Conservation (phyloP, 2,329 filamentous ascomycete genomes). For the Botrytis fabae region DNA sequence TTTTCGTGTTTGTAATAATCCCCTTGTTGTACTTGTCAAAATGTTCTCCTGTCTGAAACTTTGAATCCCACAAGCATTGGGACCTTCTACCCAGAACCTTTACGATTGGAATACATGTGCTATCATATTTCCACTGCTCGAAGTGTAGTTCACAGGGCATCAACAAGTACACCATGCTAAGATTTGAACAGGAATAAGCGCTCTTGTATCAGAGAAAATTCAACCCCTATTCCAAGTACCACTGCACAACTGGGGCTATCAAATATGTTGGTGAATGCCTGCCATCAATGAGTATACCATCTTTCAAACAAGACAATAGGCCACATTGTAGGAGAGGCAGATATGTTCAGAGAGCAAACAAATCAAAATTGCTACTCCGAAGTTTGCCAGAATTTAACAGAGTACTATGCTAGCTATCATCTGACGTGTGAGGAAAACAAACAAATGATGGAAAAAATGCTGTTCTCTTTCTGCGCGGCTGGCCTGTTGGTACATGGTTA, state of each 20-base stretch:
- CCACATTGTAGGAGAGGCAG: neutral
- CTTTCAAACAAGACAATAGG: neutral
- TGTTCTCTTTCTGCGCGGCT: neutral
- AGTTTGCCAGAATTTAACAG: no score
- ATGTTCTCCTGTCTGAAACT: neutral
- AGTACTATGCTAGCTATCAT: neutral
- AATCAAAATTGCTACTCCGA: neutral
- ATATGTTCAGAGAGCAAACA: neutral
- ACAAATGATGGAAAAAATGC: neutral
- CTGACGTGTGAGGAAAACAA: neutral
- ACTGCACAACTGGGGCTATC: neutral
- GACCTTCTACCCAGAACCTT: neutral
- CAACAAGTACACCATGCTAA: neutral
- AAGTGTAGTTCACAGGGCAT: neutral
- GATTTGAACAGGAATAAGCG: neutral
- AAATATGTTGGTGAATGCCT: neutral
- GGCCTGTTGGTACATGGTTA: neutral
- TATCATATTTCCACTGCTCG: neutral
- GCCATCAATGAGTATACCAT: neutral
- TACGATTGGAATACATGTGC: neutral
- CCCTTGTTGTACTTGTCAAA: neutral
- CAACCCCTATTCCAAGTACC: neutral
- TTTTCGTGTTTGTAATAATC: neutral
- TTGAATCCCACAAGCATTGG: neutral
- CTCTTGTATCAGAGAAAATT: neutral